Conservation (phyloP, 805 yeast genomes). For the Candida saitoana region DNA sequence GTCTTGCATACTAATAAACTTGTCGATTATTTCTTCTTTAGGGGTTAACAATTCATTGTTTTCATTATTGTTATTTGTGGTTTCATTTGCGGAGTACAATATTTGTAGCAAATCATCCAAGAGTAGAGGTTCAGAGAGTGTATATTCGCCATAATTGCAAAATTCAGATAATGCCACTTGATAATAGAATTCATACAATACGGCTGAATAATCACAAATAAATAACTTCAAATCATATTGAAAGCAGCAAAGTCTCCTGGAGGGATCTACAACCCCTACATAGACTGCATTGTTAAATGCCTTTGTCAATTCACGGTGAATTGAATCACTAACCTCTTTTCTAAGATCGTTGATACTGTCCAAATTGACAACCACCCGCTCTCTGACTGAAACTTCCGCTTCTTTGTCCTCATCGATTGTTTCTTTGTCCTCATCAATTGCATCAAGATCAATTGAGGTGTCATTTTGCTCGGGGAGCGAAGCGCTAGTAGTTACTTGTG, state of each 20-base stretch:
- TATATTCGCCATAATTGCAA: slow-evolving; percentile 65
- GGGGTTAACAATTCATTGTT: slow-evolving; percentile 10
- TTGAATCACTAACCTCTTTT: slow-evolving; percentile 41
- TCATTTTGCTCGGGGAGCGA: neutral
- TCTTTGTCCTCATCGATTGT: no score
- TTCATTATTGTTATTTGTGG: slow-evolving; percentile 7
- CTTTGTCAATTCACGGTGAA: slow-evolving; percentile 56
- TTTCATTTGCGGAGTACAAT: slow-evolving; percentile 22
- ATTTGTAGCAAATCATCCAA: slow-evolving; percentile 34
- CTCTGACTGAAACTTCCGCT: slow-evolving; percentile 6
- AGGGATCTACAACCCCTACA: slow-evolving; percentile 78
- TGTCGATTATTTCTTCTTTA: slow-evolving; percentile 13
- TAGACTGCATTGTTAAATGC: slow-evolving; percentile 66
- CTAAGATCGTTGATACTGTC: slow-evolving; percentile 59
- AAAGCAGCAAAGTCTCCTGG: slow-evolving; percentile 68
- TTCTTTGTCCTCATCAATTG: slow-evolving; percentile 7
- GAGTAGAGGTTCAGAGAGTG: slow-evolving; percentile 18
- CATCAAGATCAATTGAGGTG: slow-evolving; percentile 1
- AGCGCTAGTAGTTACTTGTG: slow-evolving; percentile 1
- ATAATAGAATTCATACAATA: slow-evolving; percentile 68
- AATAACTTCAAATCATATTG: slow-evolving; percentile 78
- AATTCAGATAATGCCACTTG: slow-evolving; percentile 77
- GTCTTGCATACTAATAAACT: slow-evolving; percentile 49
- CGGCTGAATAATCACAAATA: slow-evolving; percentile 74
- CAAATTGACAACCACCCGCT: slow-evolving; percentile 43